Evolutionary conservation across 257 asterid genomes (phyloP), one percentile per base, ranked within the genome.

Genomic region (Nicotiana knightiana): DNA sequence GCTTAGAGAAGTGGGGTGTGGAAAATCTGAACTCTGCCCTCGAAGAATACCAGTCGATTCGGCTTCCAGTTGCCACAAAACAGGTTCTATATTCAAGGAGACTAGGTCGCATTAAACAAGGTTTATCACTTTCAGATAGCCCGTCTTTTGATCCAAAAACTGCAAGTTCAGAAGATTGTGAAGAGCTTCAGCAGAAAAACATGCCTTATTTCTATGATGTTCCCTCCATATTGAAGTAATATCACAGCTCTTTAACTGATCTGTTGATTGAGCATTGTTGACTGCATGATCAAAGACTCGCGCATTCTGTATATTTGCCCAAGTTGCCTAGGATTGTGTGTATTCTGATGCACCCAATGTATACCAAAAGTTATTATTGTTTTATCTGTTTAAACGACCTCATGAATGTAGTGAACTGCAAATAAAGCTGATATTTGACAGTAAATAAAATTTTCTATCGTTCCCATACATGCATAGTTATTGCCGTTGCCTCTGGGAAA

Each of bases 91-190:
- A 92, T 81, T 91, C 98, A 1, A 88, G 97, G 71, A 63, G 86
- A 77, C 67, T 94, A 85, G 98, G 97, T 11, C 87, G 92, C 21
- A 89, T 94, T 79, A 92, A 94, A 65, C 97, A 94, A 62, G 93
- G 97, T 5, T 61, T 92, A 28, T 67, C 62, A 39, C 73, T 89
- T 26, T 64, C 84, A n/a, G 94, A 88, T 48, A 39, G 89, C 6
- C 84, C 43, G 5, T 82, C 80, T 67, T 93, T 91, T 77, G 93
- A 90, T 85, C 94, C 90, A 18, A 63, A 65, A 76, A 53, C 73
- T 26, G 90, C 95, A 16, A 85, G 78, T 33, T 79, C 76, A 82
- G 91, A 88, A 75, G 92, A 93, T 57, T 86, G 86, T 83, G 81
- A 81, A 80, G 88, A 87, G 78, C 89, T 93, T 83, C 91, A 88